A percentile compares a stretch with the other conserved stretches of the same genome.
Evolutionary conservation across 345 rosid species (phyloP).

Genomic region (Brassica rapa): DNA sequence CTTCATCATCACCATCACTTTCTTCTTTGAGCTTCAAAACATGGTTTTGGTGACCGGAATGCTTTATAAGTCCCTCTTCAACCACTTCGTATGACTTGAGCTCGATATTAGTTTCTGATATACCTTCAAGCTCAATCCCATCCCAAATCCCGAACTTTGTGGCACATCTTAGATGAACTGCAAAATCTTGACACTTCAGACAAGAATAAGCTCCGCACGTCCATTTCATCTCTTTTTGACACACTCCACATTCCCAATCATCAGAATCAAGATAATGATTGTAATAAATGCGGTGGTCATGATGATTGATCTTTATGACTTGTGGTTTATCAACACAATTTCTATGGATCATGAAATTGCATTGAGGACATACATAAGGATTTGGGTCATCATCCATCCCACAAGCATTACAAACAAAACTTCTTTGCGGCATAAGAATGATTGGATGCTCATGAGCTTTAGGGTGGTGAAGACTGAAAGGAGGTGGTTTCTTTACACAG

Average conservation of each 20-base stretch:
- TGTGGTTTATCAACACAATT: slow-evolving; percentile 3
- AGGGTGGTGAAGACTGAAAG: background rate
- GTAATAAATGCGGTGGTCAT: background rate
- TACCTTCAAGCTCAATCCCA: slow-evolving; percentile 14
- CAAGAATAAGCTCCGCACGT: slow-evolving; percentile 21
- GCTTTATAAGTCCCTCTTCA: slow-evolving; percentile 6
- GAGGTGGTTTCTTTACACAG: slow-evolving; percentile 20
- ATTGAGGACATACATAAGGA: slow-evolving; percentile 25
- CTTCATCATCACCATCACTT: background rate
- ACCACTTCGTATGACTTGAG: background rate
- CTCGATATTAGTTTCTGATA: background rate
- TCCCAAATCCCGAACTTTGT: slow-evolving; percentile 15
- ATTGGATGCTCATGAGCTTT: slow-evolving; percentile 22
- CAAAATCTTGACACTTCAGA: background rate
- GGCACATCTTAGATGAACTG: slow-evolving; percentile 19
- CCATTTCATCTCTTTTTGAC: background rate
- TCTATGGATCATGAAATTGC: slow-evolving; percentile 27
- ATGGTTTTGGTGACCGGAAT: background rate
- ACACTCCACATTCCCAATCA: slow-evolving; percentile 20
- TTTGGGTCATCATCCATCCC: slow-evolving; percentile 17
- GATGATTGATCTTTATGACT: background rate
- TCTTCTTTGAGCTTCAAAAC: slow-evolving; percentile 2
- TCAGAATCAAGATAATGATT: background rate
- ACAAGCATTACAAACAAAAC: slow-evolving; percentile 17
- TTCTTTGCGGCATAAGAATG: slow-evolving; percentile 14